Percentiles rank a stretch among this genome's conserved stretches.
These are phyloP conservation scores for Kuraishia cidri DNA, from an alignment of 805 yeast species.

Conservation along the genomic window DNA sequence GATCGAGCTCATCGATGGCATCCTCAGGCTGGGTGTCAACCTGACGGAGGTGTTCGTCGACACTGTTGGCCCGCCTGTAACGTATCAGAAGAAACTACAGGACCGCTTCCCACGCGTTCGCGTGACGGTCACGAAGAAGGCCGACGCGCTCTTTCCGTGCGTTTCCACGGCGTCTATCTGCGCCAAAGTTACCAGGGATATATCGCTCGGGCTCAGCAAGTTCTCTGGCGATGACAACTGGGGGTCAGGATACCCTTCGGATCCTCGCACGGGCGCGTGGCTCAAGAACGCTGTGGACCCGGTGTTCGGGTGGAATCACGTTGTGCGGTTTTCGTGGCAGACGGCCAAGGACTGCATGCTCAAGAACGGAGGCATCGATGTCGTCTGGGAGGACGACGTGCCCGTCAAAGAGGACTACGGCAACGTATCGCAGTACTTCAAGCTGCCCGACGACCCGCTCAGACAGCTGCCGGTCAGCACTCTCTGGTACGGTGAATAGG, in stretches of 20 bases:
- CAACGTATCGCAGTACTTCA: neutral
- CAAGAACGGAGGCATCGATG: slow-evolving; percentile 38
- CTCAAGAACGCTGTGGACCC: slow-evolving; percentile 51
- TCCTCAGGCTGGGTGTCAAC: slow-evolving; percentile 52
- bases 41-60: slow-evolving; percentile 77
- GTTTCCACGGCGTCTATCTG: slow-evolving; percentile 94
- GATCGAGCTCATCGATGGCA: slow-evolving; percentile 62
- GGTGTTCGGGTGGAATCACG: slow-evolving; percentile 78
- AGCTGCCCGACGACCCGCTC: neutral
- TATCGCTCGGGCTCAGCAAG: slow-evolving; percentile 26
- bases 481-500: slow-evolving; percentile 1
- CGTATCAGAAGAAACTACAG: slow-evolving; percentile 71
- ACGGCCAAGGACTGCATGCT: slow-evolving; percentile 72
- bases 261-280: slow-evolving; percentile 82
- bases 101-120: slow-evolving; percentile 58
- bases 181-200: slow-evolving; percentile 93
- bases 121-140: slow-evolving; percentile 86
- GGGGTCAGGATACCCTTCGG: slow-evolving; percentile 96
- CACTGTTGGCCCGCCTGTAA: slow-evolving; percentile 92
- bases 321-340: slow-evolving; percentile 88
- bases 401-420: slow-evolving; percentile 19
- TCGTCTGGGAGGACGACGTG: slow-evolving; percentile 54
- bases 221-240: slow-evolving; percentile 26
- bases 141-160: slow-evolving; percentile 85
- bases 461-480: slow-evolving; percentile 1